These are phyloP conservation scores for Diaporthe vexans DNA, from an alignment of 2,329 filamentous ascomycete species.

Conservation along the genomic window DNA sequence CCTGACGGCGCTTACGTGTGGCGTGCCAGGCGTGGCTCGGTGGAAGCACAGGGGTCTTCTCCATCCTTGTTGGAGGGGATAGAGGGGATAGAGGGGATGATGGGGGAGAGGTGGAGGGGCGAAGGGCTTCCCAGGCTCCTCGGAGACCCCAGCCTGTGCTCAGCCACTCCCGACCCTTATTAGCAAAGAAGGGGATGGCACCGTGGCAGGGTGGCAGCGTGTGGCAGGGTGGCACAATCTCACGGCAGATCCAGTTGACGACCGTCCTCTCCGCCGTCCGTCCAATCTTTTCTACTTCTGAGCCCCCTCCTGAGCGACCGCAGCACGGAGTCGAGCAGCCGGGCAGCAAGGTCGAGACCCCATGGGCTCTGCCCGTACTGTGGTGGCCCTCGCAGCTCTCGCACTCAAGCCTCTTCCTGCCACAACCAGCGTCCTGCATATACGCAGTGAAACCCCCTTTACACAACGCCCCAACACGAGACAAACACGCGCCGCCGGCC, in stretches of 20 bases:
- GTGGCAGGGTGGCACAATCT: slow-evolving; percentile 27
- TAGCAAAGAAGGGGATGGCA: background rate
- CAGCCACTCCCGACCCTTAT: slow-evolving; percentile 24
- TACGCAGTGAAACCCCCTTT: slow-evolving; percentile 38
- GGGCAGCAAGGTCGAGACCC: slow-evolving; percentile 1
- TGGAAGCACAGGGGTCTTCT: slow-evolving; percentile 16
- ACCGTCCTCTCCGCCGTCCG: slow-evolving; percentile 10
- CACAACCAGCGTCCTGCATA: slow-evolving; percentile 18
- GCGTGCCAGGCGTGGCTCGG: slow-evolving; percentile 7
- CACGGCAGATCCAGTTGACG: slow-evolving; percentile 27
- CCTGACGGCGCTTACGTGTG: slow-evolving; percentile 26
- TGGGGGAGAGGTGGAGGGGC: background rate
- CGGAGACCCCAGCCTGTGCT: slow-evolving; percentile 20
- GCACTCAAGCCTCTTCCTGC: slow-evolving; percentile 11
- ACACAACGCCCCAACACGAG: slow-evolving; percentile 36
- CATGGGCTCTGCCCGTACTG: background rate
- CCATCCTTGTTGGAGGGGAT: slow-evolving; percentile 6
- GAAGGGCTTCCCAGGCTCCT: slow-evolving; percentile 7
- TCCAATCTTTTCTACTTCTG: slow-evolving; percentile 29
- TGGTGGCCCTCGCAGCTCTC: background rate
- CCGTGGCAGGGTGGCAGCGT: background rate
- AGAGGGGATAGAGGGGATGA: background rate
- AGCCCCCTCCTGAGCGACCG: slow-evolving; percentile 23
- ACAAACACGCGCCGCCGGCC: slow-evolving; percentile 14
- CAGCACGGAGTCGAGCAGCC: slow-evolving; percentile 22